Conservation (phyloP, 306 rosid genomes). For the Senna tora region DNA sequence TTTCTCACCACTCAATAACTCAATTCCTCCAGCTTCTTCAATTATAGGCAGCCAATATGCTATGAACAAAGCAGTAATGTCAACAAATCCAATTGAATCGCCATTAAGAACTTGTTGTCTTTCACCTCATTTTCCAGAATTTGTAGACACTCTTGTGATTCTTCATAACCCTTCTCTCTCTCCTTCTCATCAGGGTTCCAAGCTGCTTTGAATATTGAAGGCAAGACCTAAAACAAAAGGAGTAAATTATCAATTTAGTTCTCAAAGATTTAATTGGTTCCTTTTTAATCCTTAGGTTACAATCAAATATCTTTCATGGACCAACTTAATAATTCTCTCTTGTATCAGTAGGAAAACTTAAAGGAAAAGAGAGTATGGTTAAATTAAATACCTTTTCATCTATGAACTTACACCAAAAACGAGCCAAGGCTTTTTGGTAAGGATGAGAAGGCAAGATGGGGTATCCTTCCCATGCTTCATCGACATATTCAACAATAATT, state of each 20-base stretch:
- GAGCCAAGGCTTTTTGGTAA: constrained; percentile 27
- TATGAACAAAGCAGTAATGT: constrained; percentile 49
- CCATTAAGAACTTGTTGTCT: constrained; percentile 45
- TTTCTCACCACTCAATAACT: constrained; percentile 37
- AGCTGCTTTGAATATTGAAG: constrained; percentile 24
- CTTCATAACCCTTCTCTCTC: constrained; percentile 45
- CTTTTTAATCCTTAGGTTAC: too few relatives aligned
- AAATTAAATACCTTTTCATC: constrained; percentile 21
- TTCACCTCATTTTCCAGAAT: constrained; percentile 52
- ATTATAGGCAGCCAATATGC: constrained; percentile 52
- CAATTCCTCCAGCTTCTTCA: constrained; percentile 48
- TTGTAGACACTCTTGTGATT: constrained; percentile 33
- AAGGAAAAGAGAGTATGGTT: too few relatives aligned
- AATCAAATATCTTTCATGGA: too few relatives aligned
- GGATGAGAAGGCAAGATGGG: constrained; percentile 30
- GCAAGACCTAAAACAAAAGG: constrained; percentile 5
- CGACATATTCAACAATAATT: constrained; percentile 50
- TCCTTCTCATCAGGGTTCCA: constrained; percentile 31
- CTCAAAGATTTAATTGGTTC: too few relatives aligned
- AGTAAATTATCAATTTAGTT: too few relatives aligned
- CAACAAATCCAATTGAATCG: constrained; percentile 42
- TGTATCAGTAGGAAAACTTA: too few relatives aligned
- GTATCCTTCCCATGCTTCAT: constrained; percentile 42
- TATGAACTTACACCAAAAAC: constrained; percentile 31
- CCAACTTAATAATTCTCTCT: too few relatives aligned